Percentiles rank a stretch among this genome's conserved stretches.
These are phyloP conservation scores for Talaromyces stipitatus DNA, from an alignment of 495 filamentous ascomycete species.

Conservation along the genomic window DNA sequence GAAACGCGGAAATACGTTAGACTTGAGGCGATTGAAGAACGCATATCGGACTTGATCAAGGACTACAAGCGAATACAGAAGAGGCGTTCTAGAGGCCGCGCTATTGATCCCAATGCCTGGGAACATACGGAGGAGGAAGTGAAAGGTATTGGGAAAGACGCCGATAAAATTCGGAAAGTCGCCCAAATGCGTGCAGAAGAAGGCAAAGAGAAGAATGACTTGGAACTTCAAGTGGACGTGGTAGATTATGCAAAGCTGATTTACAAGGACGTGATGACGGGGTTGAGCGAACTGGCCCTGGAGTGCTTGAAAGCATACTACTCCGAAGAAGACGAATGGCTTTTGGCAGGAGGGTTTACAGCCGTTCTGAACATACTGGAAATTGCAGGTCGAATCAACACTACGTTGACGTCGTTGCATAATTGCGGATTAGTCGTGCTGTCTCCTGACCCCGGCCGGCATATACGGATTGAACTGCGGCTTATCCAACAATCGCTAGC, in stretches of 20 bases:
- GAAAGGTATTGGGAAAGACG: neutral
- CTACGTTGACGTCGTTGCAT: neutral
- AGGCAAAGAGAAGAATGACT: neutral
- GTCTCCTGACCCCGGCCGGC: neutral
- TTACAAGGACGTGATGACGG: conserved; percentile 11
- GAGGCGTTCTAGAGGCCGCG: neutral
- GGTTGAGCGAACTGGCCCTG: conserved; percentile 13
- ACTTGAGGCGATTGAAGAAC: neutral
- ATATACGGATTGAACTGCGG: neutral
- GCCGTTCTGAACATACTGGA: neutral
- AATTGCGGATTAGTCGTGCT: neutral
- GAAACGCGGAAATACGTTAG: neutral
- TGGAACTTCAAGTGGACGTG: neutral
- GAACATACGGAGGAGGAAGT: neutral
- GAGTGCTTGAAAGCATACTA: conserved; percentile 17
- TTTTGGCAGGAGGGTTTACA: neutral
- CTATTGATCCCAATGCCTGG: neutral
- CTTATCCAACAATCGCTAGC: neutral
- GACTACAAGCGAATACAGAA: conserved; percentile 1
- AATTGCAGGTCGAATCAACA: neutral
- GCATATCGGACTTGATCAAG: neutral
- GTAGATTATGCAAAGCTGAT: neutral
- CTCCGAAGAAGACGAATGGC: neutral
- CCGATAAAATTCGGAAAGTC: neutral
- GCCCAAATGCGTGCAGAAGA: neutral